A percentile compares a stretch with the other conserved stretches of the same genome.
Conservation (phyloP, 140 eudicot genomes). For the Cichorium intybus region DNA sequence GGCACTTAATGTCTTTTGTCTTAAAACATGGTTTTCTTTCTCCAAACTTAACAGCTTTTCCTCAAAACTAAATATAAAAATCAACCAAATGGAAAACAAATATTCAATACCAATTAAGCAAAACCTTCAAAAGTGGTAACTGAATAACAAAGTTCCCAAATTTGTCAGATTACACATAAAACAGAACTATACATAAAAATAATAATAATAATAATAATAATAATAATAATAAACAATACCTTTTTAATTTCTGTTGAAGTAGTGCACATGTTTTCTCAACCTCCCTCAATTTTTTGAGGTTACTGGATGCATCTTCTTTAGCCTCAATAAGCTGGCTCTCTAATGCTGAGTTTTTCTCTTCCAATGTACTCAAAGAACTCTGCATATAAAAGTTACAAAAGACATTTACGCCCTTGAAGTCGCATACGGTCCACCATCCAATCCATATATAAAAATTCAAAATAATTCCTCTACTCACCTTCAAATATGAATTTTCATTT, state of each 20-base stretch:
- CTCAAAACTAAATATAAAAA: slow-evolving; percentile 58
- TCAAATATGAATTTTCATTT: slow-evolving; percentile 69
- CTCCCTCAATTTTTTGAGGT: slow-evolving; percentile 62
- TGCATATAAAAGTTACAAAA: slow-evolving; percentile 23
- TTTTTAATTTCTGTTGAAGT: slow-evolving; percentile 68
- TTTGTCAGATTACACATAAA: neutral
- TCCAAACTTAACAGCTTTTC: slow-evolving; percentile 75
- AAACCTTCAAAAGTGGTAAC: neutral
- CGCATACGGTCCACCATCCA: neutral
- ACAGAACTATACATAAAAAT: neutral
- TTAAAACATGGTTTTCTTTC: slow-evolving; percentile 80
- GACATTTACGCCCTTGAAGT: neutral
- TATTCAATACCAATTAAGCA: slow-evolving; percentile 1
- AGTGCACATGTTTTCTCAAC: slow-evolving; percentile 66
- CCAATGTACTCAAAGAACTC: slow-evolving; percentile 68
- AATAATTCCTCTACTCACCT: slow-evolving; percentile 36
- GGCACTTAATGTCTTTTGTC: slow-evolving; percentile 67
- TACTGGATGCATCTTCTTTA: slow-evolving; percentile 54
- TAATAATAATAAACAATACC: slow-evolving; percentile 36
- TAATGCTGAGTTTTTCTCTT: slow-evolving; percentile 64
- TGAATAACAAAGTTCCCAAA: neutral
- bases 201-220: neutral
- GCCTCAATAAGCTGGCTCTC: slow-evolving; percentile 64
- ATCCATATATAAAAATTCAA: neutral
- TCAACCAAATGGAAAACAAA: neutral